Conservation (phyloP, 805 yeast species). For the Saccharomyces eubayanus region DNA sequence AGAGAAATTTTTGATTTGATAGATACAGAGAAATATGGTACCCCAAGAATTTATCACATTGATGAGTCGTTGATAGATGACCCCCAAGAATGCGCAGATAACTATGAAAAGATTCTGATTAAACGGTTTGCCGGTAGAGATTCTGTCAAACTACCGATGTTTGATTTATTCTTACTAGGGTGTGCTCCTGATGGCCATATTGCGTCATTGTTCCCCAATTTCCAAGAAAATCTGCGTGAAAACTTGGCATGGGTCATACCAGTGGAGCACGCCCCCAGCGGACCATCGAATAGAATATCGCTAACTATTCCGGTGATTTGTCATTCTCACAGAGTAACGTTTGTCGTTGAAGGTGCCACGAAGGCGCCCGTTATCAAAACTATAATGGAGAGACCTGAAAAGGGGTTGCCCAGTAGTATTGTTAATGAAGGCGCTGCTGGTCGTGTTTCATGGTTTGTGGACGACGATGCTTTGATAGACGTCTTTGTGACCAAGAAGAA, state of each 20-base stretch:
- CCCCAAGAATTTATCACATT: conserved; percentile 75
- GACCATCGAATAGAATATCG: conserved; percentile 80
- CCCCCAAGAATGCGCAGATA: conserved; percentile 90
- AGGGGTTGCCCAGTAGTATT: conserved; percentile 87
- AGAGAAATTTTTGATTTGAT: conserved; percentile 64
- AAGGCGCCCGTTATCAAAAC: conserved; percentile 87
- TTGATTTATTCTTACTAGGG: conserved; percentile 83
- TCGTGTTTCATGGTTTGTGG: conserved; percentile 94
- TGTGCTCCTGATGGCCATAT: conserved; percentile 99
- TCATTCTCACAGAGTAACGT: conserved; percentile 85
- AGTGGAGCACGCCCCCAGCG: conserved; percentile 82
- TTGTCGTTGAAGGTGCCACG: conserved; percentile 93
- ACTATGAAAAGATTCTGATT: conserved; percentile 77
- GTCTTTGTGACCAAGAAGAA: conserved; percentile 39
- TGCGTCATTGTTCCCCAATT: conserved; percentile 89
- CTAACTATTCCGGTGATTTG: conserved; percentile 90
- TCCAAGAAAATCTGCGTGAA: conserved; percentile 78
- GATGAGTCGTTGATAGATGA: conserved; percentile 67
- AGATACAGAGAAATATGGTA: conserved; percentile 29
- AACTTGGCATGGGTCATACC: conserved; percentile 93
- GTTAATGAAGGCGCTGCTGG: conserved; percentile 97
- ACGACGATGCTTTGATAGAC: conserved; percentile 81
- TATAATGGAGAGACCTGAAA: conserved; percentile 94
- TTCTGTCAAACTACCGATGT: conserved; percentile 90
- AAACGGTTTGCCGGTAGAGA: conserved; percentile 93